A percentile compares a stretch with the other conserved stretches of the same genome.
These are phyloP conservation scores for Wakefieldia striispora DNA, from an alignment of 768 basidiomycete genomes.

Conservation along the genomic window DNA sequence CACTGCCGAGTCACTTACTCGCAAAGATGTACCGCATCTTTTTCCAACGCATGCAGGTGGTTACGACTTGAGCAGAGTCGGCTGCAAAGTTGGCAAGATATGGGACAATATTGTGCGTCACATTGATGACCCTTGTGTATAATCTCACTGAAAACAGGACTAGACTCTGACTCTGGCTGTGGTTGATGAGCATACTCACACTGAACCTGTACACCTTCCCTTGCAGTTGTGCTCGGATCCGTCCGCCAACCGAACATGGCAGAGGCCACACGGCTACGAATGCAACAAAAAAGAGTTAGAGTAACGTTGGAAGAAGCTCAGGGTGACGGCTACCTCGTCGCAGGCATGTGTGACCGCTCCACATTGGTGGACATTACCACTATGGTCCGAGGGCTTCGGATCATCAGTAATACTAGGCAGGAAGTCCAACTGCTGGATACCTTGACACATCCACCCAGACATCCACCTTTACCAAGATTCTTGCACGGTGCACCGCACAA, in stretches of 20 bases:
- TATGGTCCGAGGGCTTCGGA: constrained; percentile 44
- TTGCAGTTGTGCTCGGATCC: constrained; percentile 37
- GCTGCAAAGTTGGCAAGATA: constrained; percentile 54
- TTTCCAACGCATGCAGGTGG: constrained; percentile 52
- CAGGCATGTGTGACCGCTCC: constrained; percentile 52
- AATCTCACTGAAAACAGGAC: constrained; percentile 38
- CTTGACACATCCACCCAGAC: constrained; percentile 51
- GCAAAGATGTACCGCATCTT: constrained; percentile 49
- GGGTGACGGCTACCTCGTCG: constrained; percentile 41
- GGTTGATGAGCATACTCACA: constrained; percentile 29
- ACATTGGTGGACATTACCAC: constrained; percentile 51
- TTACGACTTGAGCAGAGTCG: constrained; percentile 44
- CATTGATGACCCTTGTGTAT: constrained; percentile 49
- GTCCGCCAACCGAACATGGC: constrained; percentile 21
- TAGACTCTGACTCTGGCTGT: neutral
- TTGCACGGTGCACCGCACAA: constrained; percentile 53
- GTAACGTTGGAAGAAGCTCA: neutral
- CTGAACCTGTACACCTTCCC: constrained; percentile 41
- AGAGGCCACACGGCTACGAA: constrained; percentile 44
- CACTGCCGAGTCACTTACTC: constrained; percentile 38
- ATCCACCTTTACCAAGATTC: constrained; percentile 46
- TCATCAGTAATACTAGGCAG: neutral
- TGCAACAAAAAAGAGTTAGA: neutral
- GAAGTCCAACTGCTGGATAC: constrained; percentile 25
- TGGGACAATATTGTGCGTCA: constrained; percentile 49